These are phyloP conservation scores for Stromatinia cepivora DNA, from an alignment of 2,329 filamentous ascomycete genomes.

Conservation along the genomic window DNA sequence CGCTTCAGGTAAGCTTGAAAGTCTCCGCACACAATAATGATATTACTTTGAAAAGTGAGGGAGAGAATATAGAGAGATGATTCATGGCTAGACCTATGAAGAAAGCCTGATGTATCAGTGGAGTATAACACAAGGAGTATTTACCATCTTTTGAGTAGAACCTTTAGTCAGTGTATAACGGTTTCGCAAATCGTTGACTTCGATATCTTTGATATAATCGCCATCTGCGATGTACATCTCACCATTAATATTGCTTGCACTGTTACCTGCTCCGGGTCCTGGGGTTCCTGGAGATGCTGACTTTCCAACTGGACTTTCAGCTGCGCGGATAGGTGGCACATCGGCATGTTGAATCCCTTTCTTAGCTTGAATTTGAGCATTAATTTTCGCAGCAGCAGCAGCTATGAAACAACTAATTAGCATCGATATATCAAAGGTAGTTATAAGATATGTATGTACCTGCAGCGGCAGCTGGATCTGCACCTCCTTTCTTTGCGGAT, in stretches of 20 bases:
- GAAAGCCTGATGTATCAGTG: constrained; percentile 62
- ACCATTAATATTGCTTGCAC: constrained; percentile 63
- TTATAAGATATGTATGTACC: constrained; percentile 50
- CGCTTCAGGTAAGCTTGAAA: constrained; percentile 69
- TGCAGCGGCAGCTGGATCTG: constrained; percentile 75
- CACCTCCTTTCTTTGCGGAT: constrained; percentile 47
- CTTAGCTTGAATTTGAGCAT: constrained; percentile 78
- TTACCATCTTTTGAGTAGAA: constrained; percentile 99
- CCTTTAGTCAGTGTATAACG: constrained; percentile 97
- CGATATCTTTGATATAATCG: constrained; percentile 98
- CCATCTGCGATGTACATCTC: constrained; percentile 95
- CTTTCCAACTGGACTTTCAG: constrained; percentile 33
- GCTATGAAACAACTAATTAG: constrained; percentile 49
- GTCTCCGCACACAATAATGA: constrained; percentile 52
- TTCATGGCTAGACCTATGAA: constrained; percentile 42
- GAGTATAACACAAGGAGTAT: constrained; percentile 67
- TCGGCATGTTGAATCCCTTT: constrained; percentile 90
- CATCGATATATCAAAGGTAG: not conserved
- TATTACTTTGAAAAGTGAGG: constrained; percentile 38
- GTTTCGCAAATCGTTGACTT: constrained; percentile 96
- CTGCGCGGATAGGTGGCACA: constrained; percentile 72
- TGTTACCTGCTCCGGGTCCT: constrained; percentile 40
- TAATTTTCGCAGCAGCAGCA: constrained; percentile 86
- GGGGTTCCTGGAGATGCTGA: constrained; percentile 39
- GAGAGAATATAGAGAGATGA: constrained; percentile 38